phyloP scores from a whole-genome alignment of 495 filamentous ascomycete genomes.

The Penicillium maclennaniae region DNA sequence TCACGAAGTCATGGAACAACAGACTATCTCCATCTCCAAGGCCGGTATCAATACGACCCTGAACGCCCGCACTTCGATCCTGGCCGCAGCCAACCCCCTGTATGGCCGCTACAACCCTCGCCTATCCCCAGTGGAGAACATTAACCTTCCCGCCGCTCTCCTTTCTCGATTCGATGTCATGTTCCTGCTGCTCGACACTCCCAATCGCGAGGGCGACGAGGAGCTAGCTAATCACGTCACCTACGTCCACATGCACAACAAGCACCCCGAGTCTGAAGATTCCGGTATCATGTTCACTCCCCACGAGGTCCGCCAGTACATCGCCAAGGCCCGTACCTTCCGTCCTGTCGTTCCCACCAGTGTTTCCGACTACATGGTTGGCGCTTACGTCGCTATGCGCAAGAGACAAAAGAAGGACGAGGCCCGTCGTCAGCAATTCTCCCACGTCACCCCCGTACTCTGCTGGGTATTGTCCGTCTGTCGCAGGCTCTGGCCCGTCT shows the following conservation, averaged over 20 bases:
- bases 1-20: conserved; percentile 99
- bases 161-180: conserved; percentile 96
- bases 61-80: conserved; percentile 92
- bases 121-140: conserved; percentile 95
- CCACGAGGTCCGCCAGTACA: conserved; percentile 89
- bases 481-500: conserved; percentile 94
- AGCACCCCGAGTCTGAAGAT: conserved; percentile 74
- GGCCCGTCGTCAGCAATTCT: conserved; percentile 81
- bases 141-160: conserved; percentile 92
- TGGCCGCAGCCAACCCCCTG: conserved; percentile 96
- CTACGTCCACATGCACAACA: conserved; percentile 95
- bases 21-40: conserved; percentile 98
- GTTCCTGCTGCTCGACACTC: conserved; percentile 93
- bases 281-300: conserved; percentile 75
- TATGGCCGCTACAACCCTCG: conserved; percentile 98
- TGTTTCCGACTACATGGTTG: conserved; percentile 92
- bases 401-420: conserved; percentile 86
- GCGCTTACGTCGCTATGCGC: conserved; percentile 89
- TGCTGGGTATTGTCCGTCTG: conserved; percentile 87
- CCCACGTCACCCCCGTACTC: conserved; percentile 90
- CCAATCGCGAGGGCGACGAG: conserved; percentile 80
- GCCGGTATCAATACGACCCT: conserved; percentile 94
- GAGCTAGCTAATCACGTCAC: conserved; percentile 94
- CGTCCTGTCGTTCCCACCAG: conserved; percentile 77
- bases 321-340: conserved; percentile 85